These are phyloP conservation scores for Halophytophthora polymorphica DNA, from an alignment of 352 stramenopile species.

Conservation along the genomic window DNA sequence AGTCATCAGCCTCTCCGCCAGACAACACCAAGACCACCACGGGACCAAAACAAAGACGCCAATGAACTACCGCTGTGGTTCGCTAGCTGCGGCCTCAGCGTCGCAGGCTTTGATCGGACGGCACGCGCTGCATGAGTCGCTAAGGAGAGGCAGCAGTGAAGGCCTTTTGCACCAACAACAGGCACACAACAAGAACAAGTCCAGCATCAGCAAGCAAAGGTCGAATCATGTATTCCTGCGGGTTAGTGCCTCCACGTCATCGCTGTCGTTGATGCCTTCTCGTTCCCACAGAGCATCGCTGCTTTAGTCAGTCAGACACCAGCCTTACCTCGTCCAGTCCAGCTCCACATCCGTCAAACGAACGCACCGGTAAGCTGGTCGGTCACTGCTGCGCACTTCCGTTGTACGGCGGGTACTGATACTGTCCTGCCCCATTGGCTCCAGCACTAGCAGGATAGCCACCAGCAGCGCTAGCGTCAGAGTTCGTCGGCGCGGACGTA, in stretches of 20 bases:
- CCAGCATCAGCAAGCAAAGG: constrained; percentile 29
- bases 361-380: constrained; percentile 20
- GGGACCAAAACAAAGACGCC: too few species aligned
- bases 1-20: too few species aligned
- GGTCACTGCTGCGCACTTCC: constrained; percentile 30
- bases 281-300: constrained; percentile 6
- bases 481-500: background rate
- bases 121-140: too few species aligned
- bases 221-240: constrained; percentile 35
- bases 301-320: constrained; percentile 16
- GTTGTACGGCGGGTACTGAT: constrained; percentile 47
- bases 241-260: constrained; percentile 24
- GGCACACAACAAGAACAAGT: constrained; percentile 21
- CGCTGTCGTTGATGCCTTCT: constrained; percentile 8
- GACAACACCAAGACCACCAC: too few species aligned
- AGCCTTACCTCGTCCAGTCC: too few species aligned
- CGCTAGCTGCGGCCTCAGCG: too few species aligned
- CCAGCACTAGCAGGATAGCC: constrained; percentile 17
- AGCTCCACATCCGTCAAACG: constrained; percentile 5
- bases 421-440: constrained; percentile 24
- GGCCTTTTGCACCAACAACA: background rate
- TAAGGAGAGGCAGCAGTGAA: too few species aligned
- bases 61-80: too few species aligned
- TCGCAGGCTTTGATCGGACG: too few species aligned
- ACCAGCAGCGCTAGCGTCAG: background rate